Percentiles rank a stretch among this genome's conserved stretches.
These are phyloP conservation scores for Aspergillus incahuasiensis DNA, from an alignment of 495 filamentous ascomycete species.

Conservation along the genomic window DNA sequence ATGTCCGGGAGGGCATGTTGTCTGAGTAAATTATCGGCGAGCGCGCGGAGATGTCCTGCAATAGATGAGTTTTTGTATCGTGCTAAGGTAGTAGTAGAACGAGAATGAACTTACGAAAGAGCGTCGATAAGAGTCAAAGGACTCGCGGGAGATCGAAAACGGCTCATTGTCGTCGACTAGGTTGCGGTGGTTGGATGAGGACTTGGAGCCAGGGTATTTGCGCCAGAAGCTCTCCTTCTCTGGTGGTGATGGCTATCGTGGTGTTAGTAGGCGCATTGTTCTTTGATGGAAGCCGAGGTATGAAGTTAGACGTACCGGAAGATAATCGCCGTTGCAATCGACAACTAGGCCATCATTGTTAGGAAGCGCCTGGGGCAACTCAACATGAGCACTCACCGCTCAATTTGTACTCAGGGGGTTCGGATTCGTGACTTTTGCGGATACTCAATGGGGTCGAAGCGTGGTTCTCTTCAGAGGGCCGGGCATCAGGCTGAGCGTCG, in stretches of 20 bases:
- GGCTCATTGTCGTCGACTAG: slow-evolving; percentile 79
- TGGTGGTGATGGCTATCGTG: slow-evolving; percentile 72
- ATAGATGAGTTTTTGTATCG: slow-evolving; percentile 4
- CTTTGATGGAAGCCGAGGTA: background rate
- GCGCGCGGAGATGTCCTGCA: slow-evolving; percentile 85
- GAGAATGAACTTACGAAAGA: slow-evolving; percentile 69
- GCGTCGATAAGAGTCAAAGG: slow-evolving; percentile 93
- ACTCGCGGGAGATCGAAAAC: slow-evolving; percentile 95
- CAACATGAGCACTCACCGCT: slow-evolving; percentile 57
- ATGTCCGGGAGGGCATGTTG: slow-evolving; percentile 58
- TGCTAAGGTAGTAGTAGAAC: background rate
- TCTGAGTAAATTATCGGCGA: slow-evolving; percentile 66
- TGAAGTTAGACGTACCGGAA: slow-evolving; percentile 59
- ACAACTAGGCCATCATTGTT: slow-evolving; percentile 59
- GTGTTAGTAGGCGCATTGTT: background rate
- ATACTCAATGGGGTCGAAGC: slow-evolving; percentile 51
- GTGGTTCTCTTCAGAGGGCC: slow-evolving; percentile 40
- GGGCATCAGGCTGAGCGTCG: slow-evolving; percentile 42
- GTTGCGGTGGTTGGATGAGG: slow-evolving; percentile 67
- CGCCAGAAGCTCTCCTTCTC: slow-evolving; percentile 87
- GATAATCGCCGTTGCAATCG: slow-evolving; percentile 93
- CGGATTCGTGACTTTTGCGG: slow-evolving; percentile 49
- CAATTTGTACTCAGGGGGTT: slow-evolving; percentile 74
- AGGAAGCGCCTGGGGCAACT: background rate
- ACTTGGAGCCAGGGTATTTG: slow-evolving; percentile 60